Percentiles rank a stretch among this genome's conserved stretches.
Conservation (phyloP, 1,284 basidiomycete genomes). For the Sanguinoderma infundibulare region DNA sequence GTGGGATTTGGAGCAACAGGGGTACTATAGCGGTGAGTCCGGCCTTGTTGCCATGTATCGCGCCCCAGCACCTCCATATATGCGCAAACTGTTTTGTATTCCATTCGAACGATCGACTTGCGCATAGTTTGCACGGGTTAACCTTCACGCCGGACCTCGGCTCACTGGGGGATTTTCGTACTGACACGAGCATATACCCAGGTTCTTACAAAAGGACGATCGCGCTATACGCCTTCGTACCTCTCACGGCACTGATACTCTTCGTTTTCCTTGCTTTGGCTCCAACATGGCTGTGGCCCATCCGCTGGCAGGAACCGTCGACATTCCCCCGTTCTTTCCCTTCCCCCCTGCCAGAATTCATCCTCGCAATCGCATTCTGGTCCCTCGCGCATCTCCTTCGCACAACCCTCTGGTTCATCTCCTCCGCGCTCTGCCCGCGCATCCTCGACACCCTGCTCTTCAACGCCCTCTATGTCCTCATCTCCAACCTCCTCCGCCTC, state of each 20-base stretch:
- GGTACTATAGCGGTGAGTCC: slow-evolving; percentile 59
- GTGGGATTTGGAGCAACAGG: slow-evolving; percentile 59
- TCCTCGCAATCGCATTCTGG: slow-evolving; percentile 64
- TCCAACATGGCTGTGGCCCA: slow-evolving; percentile 51
- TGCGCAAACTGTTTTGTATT: no score
- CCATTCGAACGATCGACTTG: no score
- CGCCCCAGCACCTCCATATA: no score
- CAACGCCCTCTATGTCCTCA: slow-evolving; percentile 50
- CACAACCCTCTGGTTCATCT: slow-evolving; percentile 48
- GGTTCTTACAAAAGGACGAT: slow-evolving; percentile 65
- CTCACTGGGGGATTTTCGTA: no score
- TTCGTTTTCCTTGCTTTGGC: slow-evolving; percentile 54
- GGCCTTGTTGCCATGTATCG: background rate
- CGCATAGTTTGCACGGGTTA: no score
- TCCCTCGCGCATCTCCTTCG: slow-evolving; percentile 61
- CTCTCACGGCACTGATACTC: slow-evolving; percentile 51
- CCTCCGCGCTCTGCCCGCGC: slow-evolving; percentile 34
- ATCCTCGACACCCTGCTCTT: slow-evolving; percentile 49
- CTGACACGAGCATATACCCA: slow-evolving; percentile 28
- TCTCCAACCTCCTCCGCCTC: slow-evolving; percentile 58
- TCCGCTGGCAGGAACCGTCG: slow-evolving; percentile 36
- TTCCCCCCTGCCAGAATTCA: slow-evolving; percentile 61
- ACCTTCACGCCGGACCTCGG: background rate
- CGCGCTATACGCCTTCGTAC: slow-evolving; percentile 58
- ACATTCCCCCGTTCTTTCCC: slow-evolving; percentile 53